A percentile compares a stretch with the other conserved stretches of the same genome.
phyloP scores from a whole-genome alignment of 345 rosid species.

The Ceriops tagal region DNA sequence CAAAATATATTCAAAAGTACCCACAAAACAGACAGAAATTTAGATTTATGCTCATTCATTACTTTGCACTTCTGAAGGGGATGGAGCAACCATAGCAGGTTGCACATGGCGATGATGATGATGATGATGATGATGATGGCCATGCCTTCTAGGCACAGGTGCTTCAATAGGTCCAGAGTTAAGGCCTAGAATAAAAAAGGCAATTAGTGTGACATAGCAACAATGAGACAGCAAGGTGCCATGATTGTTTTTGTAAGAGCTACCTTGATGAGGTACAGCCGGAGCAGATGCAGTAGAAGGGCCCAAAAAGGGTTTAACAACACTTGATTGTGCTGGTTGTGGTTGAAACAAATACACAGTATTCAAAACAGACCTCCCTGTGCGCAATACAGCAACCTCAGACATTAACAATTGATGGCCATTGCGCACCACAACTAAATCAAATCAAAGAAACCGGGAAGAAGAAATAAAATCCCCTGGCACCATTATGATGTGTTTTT shows the following conservation, averaged over 20 bases:
- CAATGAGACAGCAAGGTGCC: neutral
- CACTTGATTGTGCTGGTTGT: slow-evolving; percentile 28
- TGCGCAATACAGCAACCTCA: slow-evolving; percentile 10
- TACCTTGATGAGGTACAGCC: slow-evolving; percentile 50
- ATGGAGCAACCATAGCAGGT: slow-evolving; percentile 52
- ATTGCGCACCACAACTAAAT: neutral
- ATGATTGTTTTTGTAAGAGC: slow-evolving; percentile 3
- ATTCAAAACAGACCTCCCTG: slow-evolving; percentile 54
- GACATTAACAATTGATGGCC: neutral
- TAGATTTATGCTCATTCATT: slow-evolving; percentile 12
- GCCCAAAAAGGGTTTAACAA: slow-evolving; percentile 35
- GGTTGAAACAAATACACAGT: slow-evolving; percentile 36
- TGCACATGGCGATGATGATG: slow-evolving; percentile 51
- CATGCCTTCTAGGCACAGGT: slow-evolving; percentile 40
- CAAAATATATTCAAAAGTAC: slow-evolving; percentile 12
- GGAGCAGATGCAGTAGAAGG: slow-evolving; percentile 41
- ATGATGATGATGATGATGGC: slow-evolving; percentile 25
- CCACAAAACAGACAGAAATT: slow-evolving; percentile 3
- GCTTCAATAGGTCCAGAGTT: slow-evolving; percentile 35
- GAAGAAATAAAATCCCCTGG: neutral
- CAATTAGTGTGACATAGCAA: slow-evolving; percentile 14
- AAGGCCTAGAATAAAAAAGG: slow-evolving; percentile 35
- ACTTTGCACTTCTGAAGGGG: slow-evolving; percentile 68
- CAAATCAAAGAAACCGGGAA: neutral
- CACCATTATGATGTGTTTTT: too few relatives aligned